A percentile compares a stretch with the other conserved stretches of the same genome.
Conservation (phyloP, 305 asterid genomes). For the Plantago lanceolata region DNA sequence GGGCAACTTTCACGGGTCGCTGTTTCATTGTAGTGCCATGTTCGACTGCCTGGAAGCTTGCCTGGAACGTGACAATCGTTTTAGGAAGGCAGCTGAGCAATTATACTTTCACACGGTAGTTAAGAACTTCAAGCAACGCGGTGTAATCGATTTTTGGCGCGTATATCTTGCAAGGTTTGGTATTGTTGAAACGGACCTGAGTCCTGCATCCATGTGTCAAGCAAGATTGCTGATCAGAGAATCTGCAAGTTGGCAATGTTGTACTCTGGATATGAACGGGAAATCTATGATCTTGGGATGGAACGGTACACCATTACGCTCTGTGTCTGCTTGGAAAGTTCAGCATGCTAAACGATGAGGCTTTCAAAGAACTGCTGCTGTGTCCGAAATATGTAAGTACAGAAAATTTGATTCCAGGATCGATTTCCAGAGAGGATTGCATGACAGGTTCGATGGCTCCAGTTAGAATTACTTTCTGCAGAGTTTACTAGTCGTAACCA, state of each 20-base stretch:
- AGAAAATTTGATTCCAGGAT: no score
- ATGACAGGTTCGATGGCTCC: no score
- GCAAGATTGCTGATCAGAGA: slow-evolving; percentile 30
- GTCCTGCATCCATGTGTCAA: slow-evolving; percentile 29
- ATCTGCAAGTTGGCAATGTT: slow-evolving; percentile 20
- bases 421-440: no score
- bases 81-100: slow-evolving; percentile 26
- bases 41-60: slow-evolving; percentile 25
- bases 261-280: slow-evolving; percentile 30
- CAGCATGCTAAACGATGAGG: background rate
- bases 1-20: slow-evolving; percentile 20
- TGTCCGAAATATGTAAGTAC: no score
- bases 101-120: slow-evolving; percentile 20
- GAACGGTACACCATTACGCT: slow-evolving; percentile 30
- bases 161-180: slow-evolving; percentile 25
- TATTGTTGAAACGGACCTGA: slow-evolving; percentile 34
- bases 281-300: slow-evolving; percentile 38
- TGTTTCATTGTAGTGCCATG: slow-evolving; percentile 23
- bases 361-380: background rate
- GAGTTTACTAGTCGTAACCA: no score
- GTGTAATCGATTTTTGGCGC: slow-evolving; percentile 32
- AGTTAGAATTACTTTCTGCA: no score
- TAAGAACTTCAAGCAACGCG: slow-evolving; percentile 14
- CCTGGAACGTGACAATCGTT: slow-evolving; percentile 13
- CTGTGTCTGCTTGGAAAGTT: slow-evolving; percentile 43